Evolutionary conservation across 192 early-diverging fungal genomes (phyloP).

Genomic region (Gaertneriomyces semiglobifer): DNA sequence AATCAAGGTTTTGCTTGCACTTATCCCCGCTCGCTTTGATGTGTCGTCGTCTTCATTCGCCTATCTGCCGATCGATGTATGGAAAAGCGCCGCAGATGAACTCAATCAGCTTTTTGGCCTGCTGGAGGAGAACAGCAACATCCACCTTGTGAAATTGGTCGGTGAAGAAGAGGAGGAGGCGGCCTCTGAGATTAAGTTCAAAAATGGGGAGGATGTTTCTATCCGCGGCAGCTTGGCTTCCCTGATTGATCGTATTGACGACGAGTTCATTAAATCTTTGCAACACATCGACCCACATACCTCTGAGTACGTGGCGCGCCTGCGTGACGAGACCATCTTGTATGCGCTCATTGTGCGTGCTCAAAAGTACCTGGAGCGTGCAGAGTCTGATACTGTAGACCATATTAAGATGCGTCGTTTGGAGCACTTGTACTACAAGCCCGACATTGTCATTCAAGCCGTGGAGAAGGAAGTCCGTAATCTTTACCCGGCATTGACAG

Average conservation of each 20-base stretch:
- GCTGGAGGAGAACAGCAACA: conserved; percentile 71
- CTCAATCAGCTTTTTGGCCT: conserved; percentile 75
- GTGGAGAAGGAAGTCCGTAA: conserved; percentile 58
- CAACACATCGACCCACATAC: conserved; percentile 97
- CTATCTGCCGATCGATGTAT: conserved; percentile 74
- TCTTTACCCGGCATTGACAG: conserved; percentile 44
- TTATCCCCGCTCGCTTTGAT: conserved; percentile 91
- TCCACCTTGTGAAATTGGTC: conserved; percentile 66
- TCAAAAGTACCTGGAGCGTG: conserved; percentile 80
- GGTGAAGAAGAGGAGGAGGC: conserved; percentile 57
- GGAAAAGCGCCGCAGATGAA: conserved; percentile 66
- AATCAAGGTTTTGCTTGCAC: conserved; percentile 76
- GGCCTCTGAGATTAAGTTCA: conserved; percentile 50
- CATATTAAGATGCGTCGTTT: conserved; percentile 80
- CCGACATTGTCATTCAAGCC: conserved; percentile 79
- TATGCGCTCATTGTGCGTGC: conserved; percentile 86
- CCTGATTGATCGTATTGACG: conserved; percentile 90
- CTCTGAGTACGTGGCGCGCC: conserved; percentile 91
- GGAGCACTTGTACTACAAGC: conserved; percentile 97
- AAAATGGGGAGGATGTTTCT: conserved; percentile 50
- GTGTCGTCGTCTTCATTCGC: conserved; percentile 57
- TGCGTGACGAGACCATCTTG: conserved; percentile 82
- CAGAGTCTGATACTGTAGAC: conserved; percentile 57
- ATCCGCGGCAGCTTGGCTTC: conserved; percentile 83
- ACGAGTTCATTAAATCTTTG: conserved; percentile 94